Percentiles rank a stretch among this genome's conserved stretches.
Evolutionary conservation across 1,284 basidiomycete genomes (phyloP).

Genomic region (Papiliotrema flavescens): DNA sequence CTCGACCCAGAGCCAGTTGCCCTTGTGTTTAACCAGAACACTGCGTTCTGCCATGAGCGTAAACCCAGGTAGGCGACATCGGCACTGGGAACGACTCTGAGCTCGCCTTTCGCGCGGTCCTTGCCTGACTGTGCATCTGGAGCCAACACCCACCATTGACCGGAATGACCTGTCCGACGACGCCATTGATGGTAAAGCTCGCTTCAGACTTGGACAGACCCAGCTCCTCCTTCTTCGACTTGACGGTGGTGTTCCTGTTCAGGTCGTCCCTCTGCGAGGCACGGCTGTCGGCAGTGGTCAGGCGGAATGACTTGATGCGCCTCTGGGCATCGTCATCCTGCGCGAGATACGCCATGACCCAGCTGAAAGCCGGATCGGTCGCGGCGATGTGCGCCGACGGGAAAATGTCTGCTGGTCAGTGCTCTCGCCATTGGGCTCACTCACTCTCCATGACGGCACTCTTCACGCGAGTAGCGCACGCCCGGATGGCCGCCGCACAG

Average conservation of each 20-base stretch:
- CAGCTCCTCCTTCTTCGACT: not conserved
- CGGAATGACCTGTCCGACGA: conserved; percentile 26
- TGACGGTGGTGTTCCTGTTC: not conserved
- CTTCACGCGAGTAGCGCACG: not conserved
- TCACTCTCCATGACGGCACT: not conserved
- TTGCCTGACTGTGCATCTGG: no score
- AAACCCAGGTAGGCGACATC: not conserved
- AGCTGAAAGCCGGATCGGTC: conserved; percentile 22
- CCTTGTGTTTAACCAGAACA: conserved; percentile 7
- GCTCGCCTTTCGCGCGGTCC: no score
- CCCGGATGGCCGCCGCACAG: not conserved
- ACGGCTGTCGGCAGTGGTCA: conserved; percentile 16
- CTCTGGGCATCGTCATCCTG: conserved; percentile 21
- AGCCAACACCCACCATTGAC: conserved; percentile 10
- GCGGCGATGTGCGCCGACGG: conserved; percentile 21
- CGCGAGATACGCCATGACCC: conserved; percentile 26
- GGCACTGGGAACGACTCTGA: not conserved
- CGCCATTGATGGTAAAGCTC: conserved; percentile 13
- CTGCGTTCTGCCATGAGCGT: conserved; percentile 2
- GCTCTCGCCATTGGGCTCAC: not conserved
- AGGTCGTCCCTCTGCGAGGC: not conserved
- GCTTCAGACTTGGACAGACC: not conserved
- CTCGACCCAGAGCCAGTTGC: conserved; percentile 9
- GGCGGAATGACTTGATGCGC: conserved; percentile 23
- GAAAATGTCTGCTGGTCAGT: conserved; percentile 11